Evolutionary conservation across 1,284 basidiomycete genomes (phyloP).

Genomic region (Cryptococcus deneoformans): DNA sequence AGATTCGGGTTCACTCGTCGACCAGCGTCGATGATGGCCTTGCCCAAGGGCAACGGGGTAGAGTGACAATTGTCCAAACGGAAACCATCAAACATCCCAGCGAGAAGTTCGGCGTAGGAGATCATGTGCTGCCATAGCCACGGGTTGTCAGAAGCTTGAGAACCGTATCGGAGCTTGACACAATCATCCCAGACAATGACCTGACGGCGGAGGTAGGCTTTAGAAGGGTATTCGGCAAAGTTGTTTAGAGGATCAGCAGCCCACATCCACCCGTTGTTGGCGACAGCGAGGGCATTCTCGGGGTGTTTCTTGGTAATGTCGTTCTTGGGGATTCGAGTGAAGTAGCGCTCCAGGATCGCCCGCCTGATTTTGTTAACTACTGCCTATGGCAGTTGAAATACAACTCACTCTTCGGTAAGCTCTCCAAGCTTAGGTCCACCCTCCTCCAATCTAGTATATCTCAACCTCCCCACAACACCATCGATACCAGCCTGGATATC

Average conservation of each 20-base stretch:
- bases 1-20: constrained; percentile 84
- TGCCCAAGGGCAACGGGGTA: constrained; percentile 92
- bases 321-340: constrained; percentile 70
- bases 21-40: constrained; percentile 85
- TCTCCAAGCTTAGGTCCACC: constrained; percentile 81
- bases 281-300: constrained; percentile 70
- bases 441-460: constrained; percentile 74
- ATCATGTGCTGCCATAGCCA: constrained; percentile 96
- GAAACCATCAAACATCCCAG: constrained; percentile 86
- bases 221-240: constrained; percentile 93
- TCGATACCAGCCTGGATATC: constrained; percentile 73
- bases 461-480: constrained; percentile 69
- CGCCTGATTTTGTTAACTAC: constrained; percentile 52
- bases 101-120: constrained; percentile 76
- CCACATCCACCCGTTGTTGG: constrained; percentile 99
- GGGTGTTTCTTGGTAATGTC: constrained; percentile 59
- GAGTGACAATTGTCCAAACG: constrained; percentile 98
- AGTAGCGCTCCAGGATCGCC: constrained; percentile 83
- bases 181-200: constrained; percentile 98
- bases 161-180: constrained; percentile 93
- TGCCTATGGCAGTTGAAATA: not conserved
- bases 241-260: constrained; percentile 89
- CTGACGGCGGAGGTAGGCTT: constrained; percentile 91
- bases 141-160: constrained; percentile 72
- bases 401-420: constrained; percentile 67